Evolutionary conservation across 1,284 basidiomycete genomes (phyloP).

Genomic region (Schizopora paradoxa): DNA sequence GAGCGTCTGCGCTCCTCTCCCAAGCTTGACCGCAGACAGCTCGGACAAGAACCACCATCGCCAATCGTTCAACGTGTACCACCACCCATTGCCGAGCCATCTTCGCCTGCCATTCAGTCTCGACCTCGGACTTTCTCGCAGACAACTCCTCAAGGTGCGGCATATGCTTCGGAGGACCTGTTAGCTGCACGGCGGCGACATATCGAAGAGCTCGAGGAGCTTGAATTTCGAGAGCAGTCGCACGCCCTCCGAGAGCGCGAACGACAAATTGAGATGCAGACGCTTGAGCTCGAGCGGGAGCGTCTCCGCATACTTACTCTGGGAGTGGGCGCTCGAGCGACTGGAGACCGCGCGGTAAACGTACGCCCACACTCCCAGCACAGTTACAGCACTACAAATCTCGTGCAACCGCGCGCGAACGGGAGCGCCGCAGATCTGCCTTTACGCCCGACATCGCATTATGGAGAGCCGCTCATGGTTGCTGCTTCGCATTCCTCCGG

Average conservation of each 20-base stretch:
- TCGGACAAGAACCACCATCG: not conserved
- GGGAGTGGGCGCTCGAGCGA: constrained; percentile 1
- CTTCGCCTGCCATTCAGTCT: no score
- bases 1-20: not conserved
- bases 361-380: constrained; percentile 9
- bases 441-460: constrained; percentile 9
- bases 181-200: constrained; percentile 36
- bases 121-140: no score
- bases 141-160: not conserved
- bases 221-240: constrained; percentile 49
- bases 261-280: constrained; percentile 48
- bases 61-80: no score
- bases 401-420: not conserved
- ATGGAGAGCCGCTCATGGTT: constrained; percentile 9
- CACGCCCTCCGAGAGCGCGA: constrained; percentile 51
- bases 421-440: not conserved
- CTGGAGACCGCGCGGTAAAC: not conserved
- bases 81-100: no score
- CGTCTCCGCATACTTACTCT: constrained; percentile 31
- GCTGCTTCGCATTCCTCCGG: constrained; percentile 11
- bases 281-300: constrained; percentile 51
- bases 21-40: not conserved
- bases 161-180: constrained; percentile 26
- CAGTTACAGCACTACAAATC: constrained; percentile 18
- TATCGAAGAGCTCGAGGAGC: constrained; percentile 45